Percentiles rank a stretch among this genome's conserved stretches.
Conservation (phyloP, 2,329 filamentous ascomycete genomes). For the Colletotrichum echinochloae region DNA sequence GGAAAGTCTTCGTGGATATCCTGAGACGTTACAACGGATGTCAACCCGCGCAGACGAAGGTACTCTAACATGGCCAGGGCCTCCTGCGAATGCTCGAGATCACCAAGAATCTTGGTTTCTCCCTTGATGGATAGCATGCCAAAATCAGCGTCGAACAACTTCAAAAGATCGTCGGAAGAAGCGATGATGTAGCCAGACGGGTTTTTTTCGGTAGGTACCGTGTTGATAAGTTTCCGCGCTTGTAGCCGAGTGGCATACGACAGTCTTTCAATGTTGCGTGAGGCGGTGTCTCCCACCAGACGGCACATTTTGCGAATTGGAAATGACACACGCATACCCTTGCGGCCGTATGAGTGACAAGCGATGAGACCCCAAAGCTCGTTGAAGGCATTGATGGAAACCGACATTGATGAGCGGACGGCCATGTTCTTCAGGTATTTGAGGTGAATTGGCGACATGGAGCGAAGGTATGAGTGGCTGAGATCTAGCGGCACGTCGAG, state of each 20-base stretch:
- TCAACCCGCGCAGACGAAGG: slow-evolving; percentile 79
- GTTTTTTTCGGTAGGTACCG: slow-evolving; percentile 81
- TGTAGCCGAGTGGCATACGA: slow-evolving; percentile 89
- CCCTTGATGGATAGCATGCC: slow-evolving; percentile 85
- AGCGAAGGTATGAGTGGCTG: slow-evolving; percentile 85
- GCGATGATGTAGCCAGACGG: slow-evolving; percentile 92
- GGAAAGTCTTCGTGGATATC: slow-evolving; percentile 83
- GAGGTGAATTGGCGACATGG: slow-evolving; percentile 90
- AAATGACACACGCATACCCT: slow-evolving; percentile 91
- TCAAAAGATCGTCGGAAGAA: slow-evolving; percentile 86
- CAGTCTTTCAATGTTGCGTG: slow-evolving; percentile 86
- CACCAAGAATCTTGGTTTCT: slow-evolving; percentile 89
- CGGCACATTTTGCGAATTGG: slow-evolving; percentile 94
- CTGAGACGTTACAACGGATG: slow-evolving; percentile 81
- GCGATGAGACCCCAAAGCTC: slow-evolving; percentile 91
- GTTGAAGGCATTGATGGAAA: slow-evolving; percentile 87
- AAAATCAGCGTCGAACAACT: slow-evolving; percentile 88
- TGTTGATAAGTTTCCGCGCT: slow-evolving; percentile 89
- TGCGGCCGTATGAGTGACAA: slow-evolving; percentile 82
- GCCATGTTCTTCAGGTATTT: slow-evolving; percentile 92
- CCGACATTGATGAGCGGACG: slow-evolving; percentile 94
- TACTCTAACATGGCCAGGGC: slow-evolving; percentile 88
- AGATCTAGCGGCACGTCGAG: slow-evolving; percentile 82
- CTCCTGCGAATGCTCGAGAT: slow-evolving; percentile 82
- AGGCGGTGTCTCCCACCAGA: slow-evolving; percentile 86